These are phyloP conservation scores for Conticribra guillardii DNA, from an alignment of 108 stramenopile genomes.

Conservation along the genomic window DNA sequence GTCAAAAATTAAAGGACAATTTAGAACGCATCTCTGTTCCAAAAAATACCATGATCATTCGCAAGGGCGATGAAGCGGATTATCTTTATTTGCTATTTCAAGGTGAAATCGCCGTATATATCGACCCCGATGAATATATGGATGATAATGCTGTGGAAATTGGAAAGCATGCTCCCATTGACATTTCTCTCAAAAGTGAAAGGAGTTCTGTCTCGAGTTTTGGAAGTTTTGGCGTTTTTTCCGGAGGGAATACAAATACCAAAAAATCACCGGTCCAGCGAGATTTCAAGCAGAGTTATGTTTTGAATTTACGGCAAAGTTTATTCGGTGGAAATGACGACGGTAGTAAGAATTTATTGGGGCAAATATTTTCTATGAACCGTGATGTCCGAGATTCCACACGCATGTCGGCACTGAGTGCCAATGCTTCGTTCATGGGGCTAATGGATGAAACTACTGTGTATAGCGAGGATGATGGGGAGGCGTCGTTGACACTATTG, in stretches of 20 bases:
- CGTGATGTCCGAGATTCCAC: slow-evolving; percentile 1
- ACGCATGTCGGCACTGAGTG: slow-evolving; percentile 20
- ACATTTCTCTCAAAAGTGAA: slow-evolving; percentile 25
- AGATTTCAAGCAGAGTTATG: slow-evolving; percentile 43
- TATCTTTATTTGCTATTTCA: slow-evolving; percentile 37
- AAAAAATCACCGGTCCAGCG: neutral
- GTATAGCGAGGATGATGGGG: slow-evolving; percentile 16
- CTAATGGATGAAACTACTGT: slow-evolving; percentile 23
- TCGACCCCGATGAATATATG: slow-evolving; percentile 40
- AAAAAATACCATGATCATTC: slow-evolving; percentile 26
- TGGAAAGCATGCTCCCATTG: slow-evolving; percentile 33
- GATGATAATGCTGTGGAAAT: slow-evolving; percentile 41
- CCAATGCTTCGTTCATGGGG: slow-evolving; percentile 9
- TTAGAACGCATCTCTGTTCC: slow-evolving; percentile 37
- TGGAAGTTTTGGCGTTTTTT: too few relatives aligned
- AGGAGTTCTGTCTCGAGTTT: too few relatives aligned
- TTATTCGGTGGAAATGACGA: slow-evolving; percentile 22
- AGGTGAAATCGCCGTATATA: slow-evolving; percentile 42
- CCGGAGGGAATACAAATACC: neutral
- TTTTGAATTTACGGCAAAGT: slow-evolving; percentile 40
- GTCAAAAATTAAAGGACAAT: slow-evolving; percentile 28
- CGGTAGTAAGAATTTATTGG: slow-evolving; percentile 11
- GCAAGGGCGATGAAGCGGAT: slow-evolving; percentile 32
- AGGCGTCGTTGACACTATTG: slow-evolving; percentile 20
- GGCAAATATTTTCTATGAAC: slow-evolving; percentile 23